Evolutionary conservation across 768 basidiomycete genomes (phyloP).

Genomic region (Macrolepiota fuliginosa): DNA sequence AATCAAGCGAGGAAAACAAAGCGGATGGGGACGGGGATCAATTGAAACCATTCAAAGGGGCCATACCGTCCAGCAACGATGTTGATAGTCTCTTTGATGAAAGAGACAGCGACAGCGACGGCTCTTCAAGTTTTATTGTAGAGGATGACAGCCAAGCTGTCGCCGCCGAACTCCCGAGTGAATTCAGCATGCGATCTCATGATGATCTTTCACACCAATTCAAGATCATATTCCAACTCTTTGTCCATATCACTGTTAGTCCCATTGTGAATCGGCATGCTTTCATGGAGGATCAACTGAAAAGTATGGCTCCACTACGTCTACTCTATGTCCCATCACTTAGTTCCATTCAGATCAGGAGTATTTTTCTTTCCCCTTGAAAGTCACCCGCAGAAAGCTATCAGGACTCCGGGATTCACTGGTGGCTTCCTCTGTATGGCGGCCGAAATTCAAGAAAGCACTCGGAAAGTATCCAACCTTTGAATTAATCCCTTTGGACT

Average conservation of each 20-base stretch:
- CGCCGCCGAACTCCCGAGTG: constrained; percentile 55
- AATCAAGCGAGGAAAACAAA: constrained; percentile 28
- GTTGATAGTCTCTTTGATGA: constrained; percentile 34
- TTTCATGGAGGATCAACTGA: constrained; percentile 53
- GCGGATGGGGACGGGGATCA: constrained; percentile 35
- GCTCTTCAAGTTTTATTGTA: constrained; percentile 52
- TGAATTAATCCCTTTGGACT: constrained; percentile 47
- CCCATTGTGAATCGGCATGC: constrained; percentile 45
- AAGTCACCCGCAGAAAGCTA: constrained; percentile 66
- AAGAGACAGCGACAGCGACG: constrained; percentile 36
- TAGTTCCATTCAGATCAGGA: constrained; percentile 44
- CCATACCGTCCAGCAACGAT: constrained; percentile 37
- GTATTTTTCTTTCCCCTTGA: constrained; percentile 74
- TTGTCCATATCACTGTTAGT: constrained; percentile 76
- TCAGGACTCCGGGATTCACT: constrained; percentile 68
- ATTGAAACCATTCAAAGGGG: constrained; percentile 41
- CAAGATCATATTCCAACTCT: constrained; percentile 86
- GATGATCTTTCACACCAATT: constrained; percentile 78
- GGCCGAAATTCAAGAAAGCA: constrained; percentile 58
- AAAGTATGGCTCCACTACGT: constrained; percentile 35
- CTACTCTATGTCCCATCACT: background rate
- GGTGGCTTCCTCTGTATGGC: constrained; percentile 86
- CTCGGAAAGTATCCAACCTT: constrained; percentile 71
- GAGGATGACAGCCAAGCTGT: constrained; percentile 53
- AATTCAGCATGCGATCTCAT: constrained; percentile 80